These are phyloP conservation scores for Spiraea crenata DNA, from an alignment of 331 rosid genomes.

Conservation along the genomic window DNA sequence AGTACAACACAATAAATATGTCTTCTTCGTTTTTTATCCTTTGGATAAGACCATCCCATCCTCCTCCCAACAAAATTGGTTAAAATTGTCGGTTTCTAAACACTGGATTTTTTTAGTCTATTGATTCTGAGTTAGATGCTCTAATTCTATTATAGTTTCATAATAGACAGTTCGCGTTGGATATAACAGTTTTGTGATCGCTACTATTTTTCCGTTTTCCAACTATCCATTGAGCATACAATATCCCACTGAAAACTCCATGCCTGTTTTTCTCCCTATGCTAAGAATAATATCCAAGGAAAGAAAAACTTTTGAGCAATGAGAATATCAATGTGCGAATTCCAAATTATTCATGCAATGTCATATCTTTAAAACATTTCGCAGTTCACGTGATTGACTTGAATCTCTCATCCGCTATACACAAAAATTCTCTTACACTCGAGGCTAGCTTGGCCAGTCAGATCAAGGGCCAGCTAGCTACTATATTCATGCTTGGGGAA, in stretches of 20 bases:
- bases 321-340: no score
- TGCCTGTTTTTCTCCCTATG: background rate
- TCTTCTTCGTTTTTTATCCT: constrained; percentile 24
- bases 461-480: constrained; percentile 4
- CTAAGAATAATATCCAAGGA: no score
- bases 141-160: no score
- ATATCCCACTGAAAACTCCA: background rate
- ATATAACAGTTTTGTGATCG: constrained; percentile 38
- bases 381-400: no score
- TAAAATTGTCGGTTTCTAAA: background rate
- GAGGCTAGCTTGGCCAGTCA: background rate
- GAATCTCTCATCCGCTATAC: no score
- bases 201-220: constrained; percentile 22
- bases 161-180: background rate
- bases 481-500: constrained; percentile 1
- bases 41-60: constrained; percentile 38
- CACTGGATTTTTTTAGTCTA: no score
- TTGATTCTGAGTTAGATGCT: no score
- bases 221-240: background rate
- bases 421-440: no score
- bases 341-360: no score
- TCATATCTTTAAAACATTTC: no score
- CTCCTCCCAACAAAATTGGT: background rate
- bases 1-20: constrained; percentile 6
- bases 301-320: no score